A percentile compares a stretch with the other conserved stretches of the same genome.
phyloP scores from a whole-genome alignment of 1,284 basidiomycete species.

The Psilocybe mexicana region DNA sequence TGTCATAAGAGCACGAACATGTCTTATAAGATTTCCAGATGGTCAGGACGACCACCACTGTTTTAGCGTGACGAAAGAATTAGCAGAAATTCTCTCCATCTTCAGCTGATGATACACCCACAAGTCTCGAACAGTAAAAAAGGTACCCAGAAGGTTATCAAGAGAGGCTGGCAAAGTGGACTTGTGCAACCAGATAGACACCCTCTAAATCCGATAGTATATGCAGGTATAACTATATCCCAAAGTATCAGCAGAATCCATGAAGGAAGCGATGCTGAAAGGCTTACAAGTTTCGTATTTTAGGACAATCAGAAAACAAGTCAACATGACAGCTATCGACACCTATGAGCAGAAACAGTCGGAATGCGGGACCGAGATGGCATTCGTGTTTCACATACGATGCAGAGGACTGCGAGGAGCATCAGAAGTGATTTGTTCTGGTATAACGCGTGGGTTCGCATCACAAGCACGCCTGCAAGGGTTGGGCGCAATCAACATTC shows the following conservation, averaged over 20 bases:
- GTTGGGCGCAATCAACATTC: background rate
- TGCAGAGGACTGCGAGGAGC: conserved; percentile 13
- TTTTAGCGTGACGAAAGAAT: background rate
- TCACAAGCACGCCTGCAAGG: conserved; percentile 23
- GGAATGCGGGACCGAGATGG: background rate
- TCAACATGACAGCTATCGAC: conserved; percentile 23
- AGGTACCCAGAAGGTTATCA: conserved; percentile 26
- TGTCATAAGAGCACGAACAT: conserved; percentile 12
- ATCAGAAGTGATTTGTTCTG: conserved; percentile 18
- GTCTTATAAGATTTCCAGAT: conserved; percentile 24
- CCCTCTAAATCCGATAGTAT: conserved; percentile 19
- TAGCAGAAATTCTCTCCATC: background rate
- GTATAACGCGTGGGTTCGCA: conserved; percentile 28
- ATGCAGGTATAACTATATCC: conserved; percentile 20
- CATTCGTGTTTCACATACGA: conserved; percentile 14
- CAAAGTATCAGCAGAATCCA: background rate
- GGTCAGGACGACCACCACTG: conserved; percentile 26
- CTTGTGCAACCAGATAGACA: conserved; percentile 25
- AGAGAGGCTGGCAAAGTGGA: conserved; percentile 22
- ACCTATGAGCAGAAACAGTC: conserved; percentile 7
- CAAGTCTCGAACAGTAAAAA: conserved; percentile 25
- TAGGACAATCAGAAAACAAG: conserved; percentile 20
- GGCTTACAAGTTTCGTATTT: conserved; percentile 20
- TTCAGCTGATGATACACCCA: conserved; percentile 1
- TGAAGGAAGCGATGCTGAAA: background rate